Evolutionary conservation across 805 yeast genomes (phyloP).

Genomic region (Nakazawaea sp.): DNA sequence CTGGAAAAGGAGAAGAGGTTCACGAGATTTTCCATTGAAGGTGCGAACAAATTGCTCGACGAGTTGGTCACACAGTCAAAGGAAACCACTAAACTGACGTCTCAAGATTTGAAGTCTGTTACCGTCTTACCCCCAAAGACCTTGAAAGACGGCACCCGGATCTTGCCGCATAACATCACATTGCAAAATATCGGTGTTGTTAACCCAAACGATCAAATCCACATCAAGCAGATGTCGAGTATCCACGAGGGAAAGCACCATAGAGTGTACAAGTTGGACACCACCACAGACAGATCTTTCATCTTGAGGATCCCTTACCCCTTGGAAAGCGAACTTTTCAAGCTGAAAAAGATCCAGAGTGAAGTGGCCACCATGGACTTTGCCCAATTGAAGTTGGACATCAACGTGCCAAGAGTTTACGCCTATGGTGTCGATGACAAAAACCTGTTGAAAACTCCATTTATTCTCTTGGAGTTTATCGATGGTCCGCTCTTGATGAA

Average conservation of each 20-base stretch:
- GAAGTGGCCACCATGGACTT: slow-evolving; percentile 96
- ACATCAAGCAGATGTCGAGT: slow-evolving; percentile 68
- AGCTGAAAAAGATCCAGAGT: slow-evolving; percentile 64
- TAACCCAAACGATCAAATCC: slow-evolving; percentile 34
- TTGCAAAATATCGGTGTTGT: slow-evolving; percentile 35
- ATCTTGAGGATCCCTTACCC: slow-evolving; percentile 84
- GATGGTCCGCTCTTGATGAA: slow-evolving; percentile 83
- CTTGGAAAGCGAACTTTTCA: slow-evolving; percentile 57
- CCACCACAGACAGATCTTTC: slow-evolving; percentile 54
- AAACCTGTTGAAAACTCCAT: slow-evolving; percentile 68
- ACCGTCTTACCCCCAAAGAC: slow-evolving; percentile 18
- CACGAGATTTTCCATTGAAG: slow-evolving; percentile 78
- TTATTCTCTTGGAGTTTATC: slow-evolving; percentile 71
- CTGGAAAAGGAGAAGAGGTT: slow-evolving; percentile 68
- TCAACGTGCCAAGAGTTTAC: slow-evolving; percentile 68
- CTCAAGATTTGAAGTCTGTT: slow-evolving; percentile 4
- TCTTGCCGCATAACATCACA: slow-evolving; percentile 41
- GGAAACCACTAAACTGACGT: slow-evolving; percentile 21
- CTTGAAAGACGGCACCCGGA: slow-evolving; percentile 2
- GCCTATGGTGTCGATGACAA: slow-evolving; percentile 55
- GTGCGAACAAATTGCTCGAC: slow-evolving; percentile 50
- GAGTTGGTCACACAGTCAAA: slow-evolving; percentile 33
- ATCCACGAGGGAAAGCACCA: slow-evolving; percentile 94
- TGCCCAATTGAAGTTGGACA: slow-evolving; percentile 51
- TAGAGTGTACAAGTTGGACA: slow-evolving; percentile 68